Percentiles rank a stretch among this genome's conserved stretches.
phyloP scores from a whole-genome alignment of 2,329 filamentous ascomycete genomes.

The Sporothrix dimorphospora region DNA sequence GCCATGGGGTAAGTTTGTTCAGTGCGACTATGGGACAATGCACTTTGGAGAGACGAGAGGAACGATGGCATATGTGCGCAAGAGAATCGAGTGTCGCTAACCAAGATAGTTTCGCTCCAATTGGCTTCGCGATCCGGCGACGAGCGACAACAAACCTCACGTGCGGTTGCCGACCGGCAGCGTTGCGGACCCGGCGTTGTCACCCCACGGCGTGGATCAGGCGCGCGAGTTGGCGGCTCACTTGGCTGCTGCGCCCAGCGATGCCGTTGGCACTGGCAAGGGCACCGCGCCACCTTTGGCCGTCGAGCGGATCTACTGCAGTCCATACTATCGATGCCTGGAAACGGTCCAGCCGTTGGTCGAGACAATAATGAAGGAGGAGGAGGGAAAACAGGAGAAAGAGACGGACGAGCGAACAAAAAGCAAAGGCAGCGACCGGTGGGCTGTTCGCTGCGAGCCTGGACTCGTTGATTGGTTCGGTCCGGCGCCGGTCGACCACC shows the following conservation, averaged over 20 bases:
- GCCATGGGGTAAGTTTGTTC: neutral
- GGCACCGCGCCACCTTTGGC: conserved; percentile 55
- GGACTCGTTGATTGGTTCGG: conserved; percentile 89
- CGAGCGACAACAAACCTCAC: conserved; percentile 73
- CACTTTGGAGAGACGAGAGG: no score
- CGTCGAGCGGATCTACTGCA: conserved; percentile 78
- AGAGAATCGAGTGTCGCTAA: no score
- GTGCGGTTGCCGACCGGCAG: conserved; percentile 85
- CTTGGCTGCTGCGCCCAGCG: conserved; percentile 48
- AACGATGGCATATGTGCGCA: no score
- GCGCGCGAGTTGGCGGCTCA: conserved; percentile 73
- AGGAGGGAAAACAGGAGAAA: no score
- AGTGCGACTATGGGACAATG: no score
- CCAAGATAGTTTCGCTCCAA: conserved; percentile 76
- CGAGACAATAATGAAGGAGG: conserved; percentile 27
- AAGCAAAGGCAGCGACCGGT: neutral
- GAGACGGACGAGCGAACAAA: conserved; percentile 20
- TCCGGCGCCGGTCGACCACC: conserved; percentile 76
- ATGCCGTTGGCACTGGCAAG: no score
- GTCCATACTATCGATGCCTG: conserved; percentile 84
- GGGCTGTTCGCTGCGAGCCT: conserved; percentile 57
- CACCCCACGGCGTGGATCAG: conserved; percentile 83
- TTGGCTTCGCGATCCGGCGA: conserved; percentile 81
- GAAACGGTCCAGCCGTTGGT: conserved; percentile 78
- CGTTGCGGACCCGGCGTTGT: conserved; percentile 82